Evolutionary conservation across 1,284 basidiomycete genomes (phyloP), one percentile per base, ranked within the genome.

Genomic region (Singerocomus rubriflavus): DNA sequence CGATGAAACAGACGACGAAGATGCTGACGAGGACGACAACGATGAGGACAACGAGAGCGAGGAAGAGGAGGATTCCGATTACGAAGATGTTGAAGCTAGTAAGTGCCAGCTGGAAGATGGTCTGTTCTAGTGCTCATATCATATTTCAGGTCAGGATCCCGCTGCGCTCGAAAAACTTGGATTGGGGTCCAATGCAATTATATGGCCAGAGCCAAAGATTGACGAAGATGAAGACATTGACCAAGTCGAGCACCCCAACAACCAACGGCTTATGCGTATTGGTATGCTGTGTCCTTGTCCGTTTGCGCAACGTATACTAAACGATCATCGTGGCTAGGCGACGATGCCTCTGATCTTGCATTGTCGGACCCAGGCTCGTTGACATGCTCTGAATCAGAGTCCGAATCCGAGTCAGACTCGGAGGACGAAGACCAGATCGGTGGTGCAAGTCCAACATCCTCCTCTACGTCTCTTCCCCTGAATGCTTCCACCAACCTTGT

Each of bases 261-360:
- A 89, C 60, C 80, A 79, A 55, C 74, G 84, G 34, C 79, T 85
- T 51, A 82, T 88, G 79, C 78, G 88, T 34, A 72, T 90, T 55
- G 86, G 86, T 86, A 53, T 41, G 70, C 35, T 27, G 31, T 42
- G 9, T 11, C 11, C 26, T 4, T 26, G 11, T 14, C 14, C 8
- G 6, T 29, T 39, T 13, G 11, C n/a, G 16, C 44, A 12, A 33
- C 53, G 30, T 41, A 52, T 31, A 44, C 13, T 52, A 41, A 36
- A 38, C 39, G n/a, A 27, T 39, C 38, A 34, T 13, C 33, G 29
- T 48, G 36, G 35, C 35, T 56, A 88, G 86, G 84, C 27, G 84
- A 88, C 62, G 67, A 75, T 58, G 73, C 73, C 32, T 77, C 77
- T 42, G 85, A 88, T 60, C 69, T 85, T 30, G 73, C 79, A 38